Percentiles rank a stretch among this genome's conserved stretches.
Conservation (phyloP, 352 stramenopile species). For the Globisporangium middletonii region DNA sequence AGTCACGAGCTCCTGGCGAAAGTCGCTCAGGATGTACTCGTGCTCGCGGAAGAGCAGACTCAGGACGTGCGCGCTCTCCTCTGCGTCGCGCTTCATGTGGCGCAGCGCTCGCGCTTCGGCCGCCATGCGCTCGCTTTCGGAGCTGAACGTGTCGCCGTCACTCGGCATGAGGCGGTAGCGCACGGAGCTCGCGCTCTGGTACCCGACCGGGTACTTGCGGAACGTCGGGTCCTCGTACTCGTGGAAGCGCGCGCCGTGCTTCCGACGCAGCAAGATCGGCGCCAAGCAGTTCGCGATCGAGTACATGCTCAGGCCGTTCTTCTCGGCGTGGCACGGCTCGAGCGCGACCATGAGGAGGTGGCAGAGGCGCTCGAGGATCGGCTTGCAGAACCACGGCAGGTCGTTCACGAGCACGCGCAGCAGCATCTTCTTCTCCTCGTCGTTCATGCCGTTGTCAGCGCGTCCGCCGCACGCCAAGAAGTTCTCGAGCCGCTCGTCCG, state of each 20-base stretch:
- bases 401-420: slow-evolving; percentile 74
- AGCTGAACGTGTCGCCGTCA: slow-evolving; percentile 34
- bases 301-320: slow-evolving; percentile 69
- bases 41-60: slow-evolving; percentile 63
- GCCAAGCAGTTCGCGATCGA: slow-evolving; percentile 55
- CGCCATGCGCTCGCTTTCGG: slow-evolving; percentile 24
- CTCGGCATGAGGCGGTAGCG: slow-evolving; percentile 43
- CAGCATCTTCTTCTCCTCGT: slow-evolving; percentile 51
- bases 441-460: slow-evolving; percentile 26
- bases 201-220: slow-evolving; percentile 72
- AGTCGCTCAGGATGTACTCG: slow-evolving; percentile 42
- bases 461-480: slow-evolving; percentile 48
- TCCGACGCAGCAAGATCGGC: slow-evolving; percentile 55
- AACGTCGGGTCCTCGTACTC: slow-evolving; percentile 63
- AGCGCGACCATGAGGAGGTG: slow-evolving; percentile 60
- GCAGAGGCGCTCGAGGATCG: slow-evolving; percentile 63
- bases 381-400: slow-evolving; percentile 75
- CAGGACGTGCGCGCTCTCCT: slow-evolving; percentile 63
- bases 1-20: slow-evolving; percentile 46
- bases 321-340: slow-evolving; percentile 45
- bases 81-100: slow-evolving; percentile 51
- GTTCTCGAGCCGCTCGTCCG: slow-evolving; percentile 61
- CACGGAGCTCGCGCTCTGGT: slow-evolving; percentile 41
- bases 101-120: slow-evolving; percentile 37
- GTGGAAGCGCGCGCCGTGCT: slow-evolving; percentile 48